A percentile compares a stretch with the other conserved stretches of the same genome.
Conservation (phyloP, 129 eudicot species). For the Chrysanthemum seticuspe region DNA sequence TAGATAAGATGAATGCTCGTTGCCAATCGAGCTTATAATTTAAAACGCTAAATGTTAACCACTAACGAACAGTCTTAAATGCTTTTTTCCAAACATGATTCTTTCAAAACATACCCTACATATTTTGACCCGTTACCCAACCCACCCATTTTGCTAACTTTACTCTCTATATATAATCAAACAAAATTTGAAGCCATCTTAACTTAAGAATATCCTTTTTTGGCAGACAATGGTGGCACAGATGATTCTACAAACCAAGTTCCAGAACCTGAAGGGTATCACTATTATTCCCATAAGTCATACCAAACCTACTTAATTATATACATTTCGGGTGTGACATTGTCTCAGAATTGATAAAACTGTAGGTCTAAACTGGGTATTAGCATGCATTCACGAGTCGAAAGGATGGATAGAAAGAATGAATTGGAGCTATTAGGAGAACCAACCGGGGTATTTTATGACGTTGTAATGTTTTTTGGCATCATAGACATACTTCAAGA, state of each 20-base stretch:
- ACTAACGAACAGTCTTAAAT: too few species aligned
- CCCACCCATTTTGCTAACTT: not conserved
- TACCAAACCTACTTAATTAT: not conserved
- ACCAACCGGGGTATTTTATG: constrained; percentile 85
- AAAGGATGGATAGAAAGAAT: constrained; percentile 56
- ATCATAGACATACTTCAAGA: constrained; percentile 96
- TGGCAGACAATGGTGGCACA: constrained; percentile 42
- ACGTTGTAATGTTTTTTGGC: constrained; percentile 84
- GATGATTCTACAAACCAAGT: constrained; percentile 49
- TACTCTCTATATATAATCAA: not conserved
- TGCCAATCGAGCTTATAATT: too few species aligned
- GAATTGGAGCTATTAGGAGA: constrained; percentile 75
- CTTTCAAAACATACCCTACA: too few species aligned
- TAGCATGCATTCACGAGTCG: constrained; percentile 89
- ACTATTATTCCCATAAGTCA: not conserved
- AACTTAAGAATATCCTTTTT: not conserved
- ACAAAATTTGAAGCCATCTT: not conserved
- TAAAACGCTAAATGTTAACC: too few species aligned
- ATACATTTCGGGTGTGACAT: not conserved
- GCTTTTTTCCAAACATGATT: too few species aligned
- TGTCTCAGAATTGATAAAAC: not conserved
- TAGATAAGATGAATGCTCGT: too few species aligned
- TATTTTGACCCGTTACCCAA: too few species aligned
- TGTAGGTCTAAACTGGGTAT: constrained; percentile 73
- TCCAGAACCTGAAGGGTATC: constrained; percentile 71